Evolutionary conservation across 306 rosid species (phyloP).

Genomic region (Cajanus cajan): DNA sequence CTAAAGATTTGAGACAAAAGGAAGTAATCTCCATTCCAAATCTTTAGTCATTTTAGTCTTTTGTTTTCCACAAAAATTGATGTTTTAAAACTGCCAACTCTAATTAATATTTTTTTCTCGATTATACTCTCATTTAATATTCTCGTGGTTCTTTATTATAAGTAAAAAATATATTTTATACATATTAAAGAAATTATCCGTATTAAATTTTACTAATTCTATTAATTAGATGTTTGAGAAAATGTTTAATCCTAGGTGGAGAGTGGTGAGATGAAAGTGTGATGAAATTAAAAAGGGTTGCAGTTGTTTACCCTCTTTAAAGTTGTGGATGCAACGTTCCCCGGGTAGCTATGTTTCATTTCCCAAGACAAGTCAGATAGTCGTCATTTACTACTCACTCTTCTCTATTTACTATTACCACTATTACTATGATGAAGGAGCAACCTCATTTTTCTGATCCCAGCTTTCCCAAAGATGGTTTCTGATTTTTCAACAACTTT

Average conservation of each 20-base stretch:
- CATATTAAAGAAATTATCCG: no score
- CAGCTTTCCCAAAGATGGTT: constrained; percentile 40
- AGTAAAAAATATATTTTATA: no score
- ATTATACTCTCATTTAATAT: no score
- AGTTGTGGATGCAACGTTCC: constrained; percentile 40
- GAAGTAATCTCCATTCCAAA: no score
- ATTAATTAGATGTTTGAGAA: neutral
- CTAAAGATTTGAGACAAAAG: no score
- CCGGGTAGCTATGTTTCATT: constrained; percentile 48
- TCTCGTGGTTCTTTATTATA: no score
- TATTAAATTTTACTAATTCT: no score
- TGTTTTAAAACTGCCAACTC: no score
- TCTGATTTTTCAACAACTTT: constrained; percentile 69
- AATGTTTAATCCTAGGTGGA: neutral
- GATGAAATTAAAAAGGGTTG: constrained; percentile 29
- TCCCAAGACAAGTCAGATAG: constrained; percentile 64
- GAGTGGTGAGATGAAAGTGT: constrained; percentile 31
- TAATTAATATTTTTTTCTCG: no score
- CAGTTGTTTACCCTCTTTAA: constrained; percentile 26
- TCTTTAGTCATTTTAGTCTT: no score
- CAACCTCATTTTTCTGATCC: constrained; percentile 28
- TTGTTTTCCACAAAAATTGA: no score
- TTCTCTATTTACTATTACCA: constrained; percentile 23
- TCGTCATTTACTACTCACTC: constrained; percentile 51
- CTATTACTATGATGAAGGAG: neutral